A percentile compares a stretch with the other conserved stretches of the same genome.
These are phyloP conservation scores for Penicillium thymicola DNA, from an alignment of 2,329 filamentous ascomycete genomes.

Conservation along the genomic window DNA sequence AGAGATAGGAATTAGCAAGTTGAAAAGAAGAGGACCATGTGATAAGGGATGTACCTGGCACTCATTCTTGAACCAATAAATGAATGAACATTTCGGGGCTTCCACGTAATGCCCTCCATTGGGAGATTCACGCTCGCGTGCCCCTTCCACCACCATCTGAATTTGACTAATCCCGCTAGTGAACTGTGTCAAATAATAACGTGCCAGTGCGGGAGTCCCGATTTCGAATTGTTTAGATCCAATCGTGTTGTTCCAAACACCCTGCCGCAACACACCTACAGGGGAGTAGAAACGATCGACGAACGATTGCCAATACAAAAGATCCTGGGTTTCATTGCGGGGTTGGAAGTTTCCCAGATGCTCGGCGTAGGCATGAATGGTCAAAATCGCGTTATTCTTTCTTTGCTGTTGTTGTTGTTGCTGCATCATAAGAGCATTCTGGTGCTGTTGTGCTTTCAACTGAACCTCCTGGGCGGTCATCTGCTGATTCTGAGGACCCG, in stretches of 20 bases:
- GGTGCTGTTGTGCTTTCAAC: slow-evolving; percentile 40
- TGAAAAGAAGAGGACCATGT: neutral
- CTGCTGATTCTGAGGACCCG: slow-evolving; percentile 35
- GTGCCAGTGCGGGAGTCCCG: slow-evolving; percentile 71
- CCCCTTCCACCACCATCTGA: slow-evolving; percentile 76
- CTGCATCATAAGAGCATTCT: slow-evolving; percentile 41
- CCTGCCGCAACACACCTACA: slow-evolving; percentile 72
- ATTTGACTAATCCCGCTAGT: slow-evolving; percentile 81
- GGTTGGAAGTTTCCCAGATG: slow-evolving; percentile 55
- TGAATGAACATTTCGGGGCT: slow-evolving; percentile 71
- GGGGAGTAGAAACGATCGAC: slow-evolving; percentile 78
- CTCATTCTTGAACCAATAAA: slow-evolving; percentile 84
- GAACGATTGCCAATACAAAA: slow-evolving; percentile 75
- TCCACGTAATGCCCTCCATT: slow-evolving; percentile 71
- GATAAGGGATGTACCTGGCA: slow-evolving; percentile 65
- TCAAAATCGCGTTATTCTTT: slow-evolving; percentile 49
- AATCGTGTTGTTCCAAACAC: slow-evolving; percentile 53
- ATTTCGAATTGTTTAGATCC: slow-evolving; percentile 85
- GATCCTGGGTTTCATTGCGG: slow-evolving; percentile 61
- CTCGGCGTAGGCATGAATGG: slow-evolving; percentile 56
- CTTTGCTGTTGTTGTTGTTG: slow-evolving; percentile 30
- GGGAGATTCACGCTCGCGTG: slow-evolving; percentile 55
- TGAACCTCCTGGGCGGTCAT: slow-evolving; percentile 42
- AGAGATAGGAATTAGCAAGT: slow-evolving; percentile 1
- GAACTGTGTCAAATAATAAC: slow-evolving; percentile 89